Evolutionary conservation across 495 filamentous ascomycete species (phyloP).

Genomic region (Xylaria telfairii): DNA sequence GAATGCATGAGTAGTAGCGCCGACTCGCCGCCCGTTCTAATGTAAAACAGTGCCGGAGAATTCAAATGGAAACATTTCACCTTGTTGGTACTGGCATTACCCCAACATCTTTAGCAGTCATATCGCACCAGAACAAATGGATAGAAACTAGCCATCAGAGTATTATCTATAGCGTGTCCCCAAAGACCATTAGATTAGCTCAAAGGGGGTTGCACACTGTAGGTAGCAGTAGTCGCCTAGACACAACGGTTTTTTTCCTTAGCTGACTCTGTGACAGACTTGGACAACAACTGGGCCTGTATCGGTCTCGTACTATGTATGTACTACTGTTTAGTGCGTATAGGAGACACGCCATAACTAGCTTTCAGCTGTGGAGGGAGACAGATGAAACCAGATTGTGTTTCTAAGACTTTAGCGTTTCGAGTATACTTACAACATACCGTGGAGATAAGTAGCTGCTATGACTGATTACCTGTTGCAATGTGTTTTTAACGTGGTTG

Average conservation of each 20-base stretch:
- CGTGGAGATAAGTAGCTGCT: neutral
- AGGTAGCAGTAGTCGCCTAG: neutral
- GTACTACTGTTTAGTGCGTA: neutral
- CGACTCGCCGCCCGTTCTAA: conserved; percentile 17
- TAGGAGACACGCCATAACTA: neutral
- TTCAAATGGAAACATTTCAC: conserved; percentile 2
- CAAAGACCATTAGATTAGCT: neutral
- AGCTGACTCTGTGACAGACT: neutral
- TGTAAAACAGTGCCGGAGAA: conserved; percentile 21
- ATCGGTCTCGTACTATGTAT: neutral
- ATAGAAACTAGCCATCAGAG: neutral
- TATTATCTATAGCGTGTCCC: neutral
- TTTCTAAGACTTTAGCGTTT: neutral
- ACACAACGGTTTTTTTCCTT: neutral
- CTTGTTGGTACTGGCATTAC: conserved; percentile 5
- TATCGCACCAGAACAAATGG: conserved; percentile 1
- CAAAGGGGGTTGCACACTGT: neutral
- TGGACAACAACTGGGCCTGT: neutral
- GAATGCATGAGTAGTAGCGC: conserved; percentile 19
- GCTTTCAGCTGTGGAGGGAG: neutral
- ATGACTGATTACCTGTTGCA: conserved; percentile 5
- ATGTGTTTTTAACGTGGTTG: neutral
- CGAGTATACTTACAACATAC: neutral
- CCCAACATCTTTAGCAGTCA: neutral
- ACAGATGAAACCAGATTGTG: neutral